A percentile compares a stretch with the other conserved stretches of the same genome.
Conservation (phyloP, 2,329 filamentous ascomycete species). For the Colletotrichum sp. region DNA sequence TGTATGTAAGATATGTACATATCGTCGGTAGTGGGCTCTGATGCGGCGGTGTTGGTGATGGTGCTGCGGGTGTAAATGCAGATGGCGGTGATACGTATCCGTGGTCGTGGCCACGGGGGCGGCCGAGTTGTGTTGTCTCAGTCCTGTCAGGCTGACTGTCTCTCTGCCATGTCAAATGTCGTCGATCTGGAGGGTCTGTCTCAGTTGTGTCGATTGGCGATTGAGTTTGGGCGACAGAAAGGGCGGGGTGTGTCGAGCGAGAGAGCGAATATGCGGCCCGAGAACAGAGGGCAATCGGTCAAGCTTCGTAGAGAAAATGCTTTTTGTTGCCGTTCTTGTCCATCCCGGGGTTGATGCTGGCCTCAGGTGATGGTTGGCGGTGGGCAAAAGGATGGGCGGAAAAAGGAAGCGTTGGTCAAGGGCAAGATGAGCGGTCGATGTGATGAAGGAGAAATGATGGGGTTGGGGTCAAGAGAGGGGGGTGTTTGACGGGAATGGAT, state of each 20-base stretch:
- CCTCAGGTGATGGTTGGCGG: background rate
- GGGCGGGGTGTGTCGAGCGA: background rate
- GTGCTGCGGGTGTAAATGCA: background rate
- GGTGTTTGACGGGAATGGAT: background rate
- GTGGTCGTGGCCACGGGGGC: background rate
- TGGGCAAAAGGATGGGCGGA: background rate
- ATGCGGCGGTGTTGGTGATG: background rate
- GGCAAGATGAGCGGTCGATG: conserved; percentile 1
- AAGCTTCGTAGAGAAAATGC: background rate
- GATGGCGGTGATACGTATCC: background rate
- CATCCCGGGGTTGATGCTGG: background rate
- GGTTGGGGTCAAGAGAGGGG: background rate
- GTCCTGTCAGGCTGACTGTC: background rate
- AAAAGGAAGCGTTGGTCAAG: conserved; percentile 1
- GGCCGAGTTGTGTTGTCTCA: background rate
- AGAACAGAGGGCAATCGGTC: background rate
- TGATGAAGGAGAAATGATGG: conserved; percentile 10
- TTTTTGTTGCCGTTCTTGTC: background rate
- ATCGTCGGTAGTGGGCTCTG: background rate
- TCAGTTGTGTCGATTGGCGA: conserved; percentile 15
- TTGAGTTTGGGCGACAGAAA: background rate
- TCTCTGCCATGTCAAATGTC: conserved; percentile 1
- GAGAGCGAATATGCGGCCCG: background rate
- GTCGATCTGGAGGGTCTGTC: conserved; percentile 15
- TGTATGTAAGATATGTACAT: background rate